Evolutionary conservation across 2,329 filamentous ascomycete genomes (phyloP).

Genomic region (Stagonosporopsis chrysanthemi): DNA sequence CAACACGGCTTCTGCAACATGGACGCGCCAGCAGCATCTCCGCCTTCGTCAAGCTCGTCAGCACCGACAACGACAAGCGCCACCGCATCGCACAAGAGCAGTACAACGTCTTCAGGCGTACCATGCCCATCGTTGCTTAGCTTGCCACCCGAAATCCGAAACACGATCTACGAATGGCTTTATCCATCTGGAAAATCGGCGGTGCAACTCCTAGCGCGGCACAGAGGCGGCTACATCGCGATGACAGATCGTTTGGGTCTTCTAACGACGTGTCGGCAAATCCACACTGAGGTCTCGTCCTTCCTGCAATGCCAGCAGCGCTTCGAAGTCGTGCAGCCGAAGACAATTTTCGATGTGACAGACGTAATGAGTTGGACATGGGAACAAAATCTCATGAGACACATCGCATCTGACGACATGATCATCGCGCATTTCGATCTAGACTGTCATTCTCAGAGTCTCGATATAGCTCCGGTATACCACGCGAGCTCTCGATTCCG

Average conservation of each 20-base stretch:
- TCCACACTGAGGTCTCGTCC: not conserved
- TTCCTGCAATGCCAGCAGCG: not conserved
- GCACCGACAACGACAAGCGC: no score
- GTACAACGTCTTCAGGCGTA: no score
- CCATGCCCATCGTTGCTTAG: not conserved
- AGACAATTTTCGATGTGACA: not conserved
- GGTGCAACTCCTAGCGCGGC: not conserved
- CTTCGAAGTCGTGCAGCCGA: not conserved
- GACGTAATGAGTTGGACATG: not conserved
- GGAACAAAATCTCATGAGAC: not conserved
- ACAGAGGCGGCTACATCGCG: not conserved
- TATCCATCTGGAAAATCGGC: not conserved
- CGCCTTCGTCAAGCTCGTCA: no score
- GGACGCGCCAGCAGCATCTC: no score
- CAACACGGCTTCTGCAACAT: no score
- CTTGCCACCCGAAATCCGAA: slow-evolving; percentile 4
- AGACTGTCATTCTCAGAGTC: not conserved
- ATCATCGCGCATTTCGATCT: not conserved
- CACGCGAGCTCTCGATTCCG: not conserved
- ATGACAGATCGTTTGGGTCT: not conserved
- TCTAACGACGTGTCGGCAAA: not conserved
- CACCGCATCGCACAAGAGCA: no score
- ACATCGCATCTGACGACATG: not conserved
- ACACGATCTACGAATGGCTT: not conserved
- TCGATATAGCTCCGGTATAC: not conserved